phyloP scores from a whole-genome alignment of 2,329 filamentous ascomycete genomes.

The Pestalotiopsis sp. region DNA sequence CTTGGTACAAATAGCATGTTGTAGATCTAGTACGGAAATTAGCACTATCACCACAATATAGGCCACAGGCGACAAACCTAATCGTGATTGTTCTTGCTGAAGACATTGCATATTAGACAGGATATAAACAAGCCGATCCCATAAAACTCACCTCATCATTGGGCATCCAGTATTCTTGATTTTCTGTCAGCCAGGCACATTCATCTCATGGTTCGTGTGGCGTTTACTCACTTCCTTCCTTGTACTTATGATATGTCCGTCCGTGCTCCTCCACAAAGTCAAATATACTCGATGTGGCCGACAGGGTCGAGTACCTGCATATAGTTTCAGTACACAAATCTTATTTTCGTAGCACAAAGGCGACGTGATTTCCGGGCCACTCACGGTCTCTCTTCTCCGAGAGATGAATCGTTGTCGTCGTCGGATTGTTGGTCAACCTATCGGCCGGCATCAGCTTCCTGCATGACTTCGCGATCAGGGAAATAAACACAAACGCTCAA shows the following conservation, averaged over 20 bases:
- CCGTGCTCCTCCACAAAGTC: constrained; percentile 27
- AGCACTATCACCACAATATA: not conserved
- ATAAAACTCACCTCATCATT: constrained; percentile 23
- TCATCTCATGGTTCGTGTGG: not conserved
- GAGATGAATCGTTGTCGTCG: not conserved
- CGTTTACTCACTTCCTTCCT: constrained; percentile 25
- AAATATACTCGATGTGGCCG: constrained; percentile 25
- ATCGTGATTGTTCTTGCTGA: constrained; percentile 7
- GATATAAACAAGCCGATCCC: not conserved
- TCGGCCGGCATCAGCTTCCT: not conserved
- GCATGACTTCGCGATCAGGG: not conserved
- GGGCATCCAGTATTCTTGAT: constrained; percentile 26
- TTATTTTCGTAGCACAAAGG: not conserved
- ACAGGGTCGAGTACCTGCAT: constrained; percentile 22
- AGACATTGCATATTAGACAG: not conserved
- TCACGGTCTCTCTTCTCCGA: not conserved
- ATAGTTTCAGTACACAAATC: not conserved
- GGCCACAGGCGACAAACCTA: not conserved
- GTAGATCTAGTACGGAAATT: not conserved
- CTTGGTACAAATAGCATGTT: not conserved
- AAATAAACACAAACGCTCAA: not conserved
- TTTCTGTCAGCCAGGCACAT: not conserved
- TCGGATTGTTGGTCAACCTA: not conserved
- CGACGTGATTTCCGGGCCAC: not conserved
- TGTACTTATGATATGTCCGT: constrained; percentile 28